These are phyloP conservation scores for Verticillium dahliae DNA, from an alignment of 2,329 filamentous ascomycete species.

Conservation along the genomic window DNA sequence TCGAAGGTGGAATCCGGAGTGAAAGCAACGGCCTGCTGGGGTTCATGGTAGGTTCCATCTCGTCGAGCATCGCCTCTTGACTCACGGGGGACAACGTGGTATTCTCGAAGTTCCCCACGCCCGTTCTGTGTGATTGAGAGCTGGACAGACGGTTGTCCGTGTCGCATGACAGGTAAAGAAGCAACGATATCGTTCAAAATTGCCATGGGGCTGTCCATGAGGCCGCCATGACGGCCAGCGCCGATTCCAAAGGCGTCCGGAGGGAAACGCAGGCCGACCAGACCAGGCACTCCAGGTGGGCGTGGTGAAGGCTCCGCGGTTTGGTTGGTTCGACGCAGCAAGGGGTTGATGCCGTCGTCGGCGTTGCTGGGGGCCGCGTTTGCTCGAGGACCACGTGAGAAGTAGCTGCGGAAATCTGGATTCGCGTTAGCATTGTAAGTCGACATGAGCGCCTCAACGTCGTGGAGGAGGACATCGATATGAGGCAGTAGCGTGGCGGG, in stretches of 20 bases:
- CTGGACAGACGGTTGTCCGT: constrained; percentile 48
- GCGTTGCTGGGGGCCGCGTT: constrained; percentile 47
- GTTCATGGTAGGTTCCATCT: constrained; percentile 46
- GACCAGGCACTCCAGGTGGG: constrained; percentile 32
- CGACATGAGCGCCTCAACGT: not conserved
- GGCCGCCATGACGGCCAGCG: constrained; percentile 18
- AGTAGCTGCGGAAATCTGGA: constrained; percentile 41
- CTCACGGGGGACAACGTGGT: constrained; percentile 36
- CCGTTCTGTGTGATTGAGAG: constrained; percentile 50
- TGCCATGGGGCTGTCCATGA: constrained; percentile 44
- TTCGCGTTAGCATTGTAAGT: constrained; percentile 9
- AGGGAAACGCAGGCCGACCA: constrained; percentile 47
- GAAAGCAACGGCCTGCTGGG: constrained; percentile 72
- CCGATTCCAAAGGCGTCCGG: constrained; percentile 34
- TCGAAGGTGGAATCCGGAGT: constrained; percentile 53
- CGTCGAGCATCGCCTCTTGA: constrained; percentile 41
- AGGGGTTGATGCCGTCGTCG: constrained; percentile 81
- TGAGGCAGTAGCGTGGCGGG: constrained; percentile 1
- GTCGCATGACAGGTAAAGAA: constrained; percentile 40
- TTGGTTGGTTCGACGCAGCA: constrained; percentile 60
- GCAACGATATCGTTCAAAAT: constrained; percentile 52
- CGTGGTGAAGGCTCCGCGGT: constrained; percentile 41
- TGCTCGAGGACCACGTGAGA: constrained; percentile 45
- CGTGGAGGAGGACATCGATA: constrained; percentile 1
- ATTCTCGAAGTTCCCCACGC: constrained; percentile 44